A percentile compares a stretch with the other conserved stretches of the same genome.
phyloP scores from a whole-genome alignment of 192 early-diverging fungal species.

The Helicostylum pulchrum region DNA sequence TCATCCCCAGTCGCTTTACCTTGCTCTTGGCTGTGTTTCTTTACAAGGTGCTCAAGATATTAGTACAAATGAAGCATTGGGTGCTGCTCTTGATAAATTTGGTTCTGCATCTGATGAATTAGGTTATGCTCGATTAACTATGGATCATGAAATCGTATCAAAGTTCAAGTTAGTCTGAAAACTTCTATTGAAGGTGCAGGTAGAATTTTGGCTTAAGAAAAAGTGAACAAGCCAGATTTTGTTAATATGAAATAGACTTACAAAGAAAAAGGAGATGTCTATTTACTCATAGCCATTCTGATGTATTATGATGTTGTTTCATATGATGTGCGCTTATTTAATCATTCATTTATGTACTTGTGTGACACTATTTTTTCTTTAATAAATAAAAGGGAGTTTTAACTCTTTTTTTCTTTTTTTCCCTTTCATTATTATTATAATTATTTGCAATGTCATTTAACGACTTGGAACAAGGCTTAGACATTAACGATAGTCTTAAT shows the following conservation, averaged over 20 bases:
- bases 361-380: too few species aligned
- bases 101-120: constrained; percentile 77
- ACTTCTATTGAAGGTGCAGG: constrained; percentile 70
- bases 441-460: constrained; percentile 18
- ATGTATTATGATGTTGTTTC: too few species aligned
- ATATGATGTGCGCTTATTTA: too few species aligned
- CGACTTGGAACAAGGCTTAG: constrained; percentile 16
- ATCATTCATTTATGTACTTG: too few species aligned
- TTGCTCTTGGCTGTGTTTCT: not conserved
- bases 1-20: not conserved
- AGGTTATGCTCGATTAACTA: constrained; percentile 66
- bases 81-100: constrained; percentile 82
- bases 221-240: too few species aligned
- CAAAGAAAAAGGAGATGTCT: too few species aligned
- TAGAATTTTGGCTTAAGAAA: too few species aligned
- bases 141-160: constrained; percentile 64
- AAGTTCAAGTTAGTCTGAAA: constrained; percentile 70
- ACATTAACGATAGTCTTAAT: not conserved
- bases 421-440: too few species aligned
- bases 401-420: too few species aligned
- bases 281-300: too few species aligned
- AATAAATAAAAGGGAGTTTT: too few species aligned
- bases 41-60: constrained; percentile 14
- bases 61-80: constrained; percentile 74
- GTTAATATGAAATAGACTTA: too few species aligned